Evolutionary conservation across 176 grass and related monocot genomes (phyloP), one percentile per base, ranked within the genome.

Genomic region (Cenchrus americanus): DNA sequence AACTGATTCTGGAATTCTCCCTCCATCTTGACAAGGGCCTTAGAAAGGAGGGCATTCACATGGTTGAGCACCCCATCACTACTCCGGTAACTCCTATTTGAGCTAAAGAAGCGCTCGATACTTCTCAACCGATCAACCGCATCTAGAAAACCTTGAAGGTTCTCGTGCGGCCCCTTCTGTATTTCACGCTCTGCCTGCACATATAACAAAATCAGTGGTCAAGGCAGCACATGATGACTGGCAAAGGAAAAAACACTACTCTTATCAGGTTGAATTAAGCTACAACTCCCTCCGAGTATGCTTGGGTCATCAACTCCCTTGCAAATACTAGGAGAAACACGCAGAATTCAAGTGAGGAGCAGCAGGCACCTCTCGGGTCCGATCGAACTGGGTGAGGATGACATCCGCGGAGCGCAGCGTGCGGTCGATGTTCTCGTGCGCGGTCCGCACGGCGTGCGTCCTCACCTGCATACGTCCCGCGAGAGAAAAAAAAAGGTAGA

Each of bases 371-470:
- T 99, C 91, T 51, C 90, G 50, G 0, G 86, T 99, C 5, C 89
- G 77, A 80, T 99, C 96, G 87, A 99, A 99, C 71, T 99, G 93
- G 0, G 75, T 91, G 24, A 96, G 96, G 21, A 99, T 96, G 18
- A 96, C 91, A 74, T 99, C 93, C 0, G 96, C 93, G n/a, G 96
- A 94, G 58, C 91, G 90, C 10, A 96, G 91, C 22, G 96, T 99
- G 58, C 89, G 87, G 91, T 99, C 96, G 83, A 99, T 99, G 86
- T 99, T 99, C 83, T 96, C 91, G 86, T 96, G 96, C 76, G 96
- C 96, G 24, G 88, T 94, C 70, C 96, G 89, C 32, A 96, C 89
- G 8, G 91, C 96, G 71, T 89, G 89, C 11, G 93, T 99, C 67
- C 91, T 85, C 49, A 83, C 81, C 94, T 97, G 74, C 73, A 47